Base-by-base conservation (phyloP, 306 rosid genomes). In the Comarum palustre region DNA sequence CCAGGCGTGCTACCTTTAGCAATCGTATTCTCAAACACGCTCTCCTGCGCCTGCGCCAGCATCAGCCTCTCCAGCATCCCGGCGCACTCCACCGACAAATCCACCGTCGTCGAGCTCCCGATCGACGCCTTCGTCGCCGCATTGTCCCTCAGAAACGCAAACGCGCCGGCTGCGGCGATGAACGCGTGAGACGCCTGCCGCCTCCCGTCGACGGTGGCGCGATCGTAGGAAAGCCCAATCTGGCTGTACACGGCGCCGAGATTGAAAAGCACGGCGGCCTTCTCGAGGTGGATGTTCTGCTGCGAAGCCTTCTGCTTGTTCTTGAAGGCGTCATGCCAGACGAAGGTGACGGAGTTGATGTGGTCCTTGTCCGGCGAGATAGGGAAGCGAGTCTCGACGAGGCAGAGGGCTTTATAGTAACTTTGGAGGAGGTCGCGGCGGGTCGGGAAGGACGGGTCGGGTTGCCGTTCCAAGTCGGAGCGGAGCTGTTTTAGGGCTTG, bases 11-110 rank as follows among this genome's bases (percentile, higher is more conserved):
- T 94, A 19, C 97, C 99, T 75, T 90, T 94, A 2, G 99, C 96
- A 27, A 94, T 94, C 10, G 93, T 75, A 69, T 91, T 94, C 90
- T 94, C 99, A 19, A 94, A 94, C 27, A 91, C 96, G 11, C 96
- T 89, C 84, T 94, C 99, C 81, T 94, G 99, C 22, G 99, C 97
- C 87, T 94, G 97, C 1, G 99, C 99, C 47, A 94, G 90, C 93
- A 94, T 91, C 79, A 94, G 71, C 86, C 92, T 83, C 85, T 94
- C 99, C 78, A 94, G 69, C 99, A 91, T 94, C 20, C 97, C 97
- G 0, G 87, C 86, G 42, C 97, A 89, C 81, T 94, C 99, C 13
- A 87, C 87, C 16, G 96, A 83, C 72, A 94, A 54, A 71, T 94
- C 99, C 47, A 90, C 86, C 0, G 99, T 91, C n/a, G 92, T 81